These are phyloP conservation scores for Blastomyces parvus DNA, from an alignment of 2,329 filamentous ascomycete species.

Conservation along the genomic window DNA sequence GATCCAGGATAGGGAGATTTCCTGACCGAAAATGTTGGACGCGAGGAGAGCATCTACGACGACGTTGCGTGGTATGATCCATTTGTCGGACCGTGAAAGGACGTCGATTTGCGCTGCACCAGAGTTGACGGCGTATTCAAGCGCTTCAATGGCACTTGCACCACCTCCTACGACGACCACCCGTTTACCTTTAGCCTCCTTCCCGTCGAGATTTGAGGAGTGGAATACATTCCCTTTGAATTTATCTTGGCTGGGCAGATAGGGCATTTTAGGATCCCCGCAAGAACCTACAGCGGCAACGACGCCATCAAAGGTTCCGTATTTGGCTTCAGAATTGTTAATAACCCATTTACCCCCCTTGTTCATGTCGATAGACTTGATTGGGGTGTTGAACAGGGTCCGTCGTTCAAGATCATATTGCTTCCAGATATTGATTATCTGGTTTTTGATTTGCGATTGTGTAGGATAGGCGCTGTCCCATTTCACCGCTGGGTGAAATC, in stretches of 20 bases:
- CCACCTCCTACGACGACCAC: constrained; percentile 69
- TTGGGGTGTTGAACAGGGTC: constrained; percentile 61
- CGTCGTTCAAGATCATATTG: constrained; percentile 60
- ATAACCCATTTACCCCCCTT: constrained; percentile 64
- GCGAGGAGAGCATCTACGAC: constrained; percentile 64
- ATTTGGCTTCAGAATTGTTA: constrained; percentile 59
- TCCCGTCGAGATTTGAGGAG: constrained; percentile 64
- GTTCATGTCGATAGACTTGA: constrained; percentile 61
- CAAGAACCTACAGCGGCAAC: constrained; percentile 73
- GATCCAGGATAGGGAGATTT: constrained; percentile 66
- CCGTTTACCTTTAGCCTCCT: constrained; percentile 62
- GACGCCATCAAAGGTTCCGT: constrained; percentile 68
- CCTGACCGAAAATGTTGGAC: constrained; percentile 68
- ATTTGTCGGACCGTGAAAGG: constrained; percentile 69
- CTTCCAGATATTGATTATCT: constrained; percentile 65
- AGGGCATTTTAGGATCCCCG: constrained; percentile 64
- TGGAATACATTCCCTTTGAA: constrained; percentile 67
- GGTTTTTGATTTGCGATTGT: constrained; percentile 62
- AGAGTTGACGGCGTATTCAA: constrained; percentile 64
- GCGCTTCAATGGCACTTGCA: constrained; percentile 69
- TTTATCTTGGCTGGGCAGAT: constrained; percentile 58
- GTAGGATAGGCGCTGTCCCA: constrained; percentile 71
- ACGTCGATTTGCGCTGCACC: constrained; percentile 61
- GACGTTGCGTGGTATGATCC: constrained; percentile 76
- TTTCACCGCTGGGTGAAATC: constrained; percentile 70